Conservation (phyloP, 2,329 filamentous ascomycete genomes). For the Arthrobotrys conoides region DNA sequence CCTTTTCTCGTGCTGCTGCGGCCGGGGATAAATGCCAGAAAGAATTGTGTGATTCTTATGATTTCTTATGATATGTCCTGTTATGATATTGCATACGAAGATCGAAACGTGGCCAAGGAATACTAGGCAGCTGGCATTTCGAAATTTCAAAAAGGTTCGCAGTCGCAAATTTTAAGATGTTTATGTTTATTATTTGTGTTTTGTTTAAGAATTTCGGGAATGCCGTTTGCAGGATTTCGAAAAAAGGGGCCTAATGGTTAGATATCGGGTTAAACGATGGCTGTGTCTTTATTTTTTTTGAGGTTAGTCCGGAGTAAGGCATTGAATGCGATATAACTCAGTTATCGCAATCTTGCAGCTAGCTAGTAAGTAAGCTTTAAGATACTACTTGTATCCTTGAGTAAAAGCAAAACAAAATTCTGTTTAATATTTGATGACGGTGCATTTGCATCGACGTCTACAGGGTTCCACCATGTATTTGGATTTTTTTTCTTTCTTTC, state of each 20-base stretch:
- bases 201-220: constrained; percentile 16
- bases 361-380: constrained; percentile 1
- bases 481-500: neutral
- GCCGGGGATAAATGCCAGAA: neutral
- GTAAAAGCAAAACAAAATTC: neutral
- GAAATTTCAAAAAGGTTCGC: neutral
- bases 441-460: constrained; percentile 45
- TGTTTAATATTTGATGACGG: constrained; percentile 20
- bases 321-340: constrained; percentile 50
- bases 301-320: constrained; percentile 42
- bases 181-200: constrained; percentile 4
- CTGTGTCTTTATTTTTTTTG: constrained; percentile 2
- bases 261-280: neutral
- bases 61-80: constrained; percentile 17
- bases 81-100: constrained; percentile 23
- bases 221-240: constrained; percentile 1
- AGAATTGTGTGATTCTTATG: constrained; percentile 8
- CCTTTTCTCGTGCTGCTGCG: constrained; percentile 1
- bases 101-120: constrained; percentile 32
- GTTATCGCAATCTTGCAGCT: constrained; percentile 11
- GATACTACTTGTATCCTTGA: neutral
- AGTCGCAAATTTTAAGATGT: constrained; percentile 4
- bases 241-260: constrained; percentile 5
- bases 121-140: constrained; percentile 23
- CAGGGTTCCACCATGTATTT: constrained; percentile 41